Percentiles rank a stretch among this genome's conserved stretches.
phyloP scores from a whole-genome alignment of 2,329 filamentous ascomycete species.

The Fusarium poae region DNA sequence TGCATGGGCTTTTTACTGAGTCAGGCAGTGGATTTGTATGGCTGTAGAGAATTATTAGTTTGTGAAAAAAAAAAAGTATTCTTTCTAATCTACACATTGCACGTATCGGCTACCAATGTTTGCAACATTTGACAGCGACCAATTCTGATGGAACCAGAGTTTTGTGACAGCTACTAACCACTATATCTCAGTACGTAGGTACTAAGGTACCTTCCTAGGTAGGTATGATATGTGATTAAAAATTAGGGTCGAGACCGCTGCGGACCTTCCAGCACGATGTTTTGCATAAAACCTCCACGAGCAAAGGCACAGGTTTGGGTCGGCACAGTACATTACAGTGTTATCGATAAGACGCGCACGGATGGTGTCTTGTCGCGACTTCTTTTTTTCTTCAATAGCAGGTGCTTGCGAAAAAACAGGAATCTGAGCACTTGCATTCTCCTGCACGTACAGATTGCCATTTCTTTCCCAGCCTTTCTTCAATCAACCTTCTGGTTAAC shows the following conservation, averaged over 20 bases:
- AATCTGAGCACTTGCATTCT: not conserved
- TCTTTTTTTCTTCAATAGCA: conserved; percentile 13
- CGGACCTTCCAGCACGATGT: not conserved
- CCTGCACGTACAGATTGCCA: not conserved
- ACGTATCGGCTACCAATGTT: not conserved
- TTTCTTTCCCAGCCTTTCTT: not conserved
- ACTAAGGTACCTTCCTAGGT: not conserved
- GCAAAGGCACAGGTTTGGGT: not conserved
- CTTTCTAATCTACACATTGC: too few species aligned
- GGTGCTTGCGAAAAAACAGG: not conserved
- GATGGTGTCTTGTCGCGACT: not conserved
- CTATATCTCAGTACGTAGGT: too few species aligned
- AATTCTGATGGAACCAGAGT: not conserved
- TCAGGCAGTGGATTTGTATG: conserved; percentile 3
- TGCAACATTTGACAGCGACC: not conserved
- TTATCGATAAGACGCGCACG: not conserved
- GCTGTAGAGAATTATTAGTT: not conserved
- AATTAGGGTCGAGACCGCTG: not conserved
- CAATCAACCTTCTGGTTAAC: not conserved
- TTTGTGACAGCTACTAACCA: not conserved
- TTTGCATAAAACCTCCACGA: not conserved
- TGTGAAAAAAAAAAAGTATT: not conserved
- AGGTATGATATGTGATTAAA: too few species aligned
- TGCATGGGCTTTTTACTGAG: conserved; percentile 8
- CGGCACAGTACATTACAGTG: not conserved